Percentiles rank a stretch among this genome's conserved stretches.
phyloP scores from a whole-genome alignment of 495 filamentous ascomycete genomes.

The Annulohypoxylon bovei region DNA sequence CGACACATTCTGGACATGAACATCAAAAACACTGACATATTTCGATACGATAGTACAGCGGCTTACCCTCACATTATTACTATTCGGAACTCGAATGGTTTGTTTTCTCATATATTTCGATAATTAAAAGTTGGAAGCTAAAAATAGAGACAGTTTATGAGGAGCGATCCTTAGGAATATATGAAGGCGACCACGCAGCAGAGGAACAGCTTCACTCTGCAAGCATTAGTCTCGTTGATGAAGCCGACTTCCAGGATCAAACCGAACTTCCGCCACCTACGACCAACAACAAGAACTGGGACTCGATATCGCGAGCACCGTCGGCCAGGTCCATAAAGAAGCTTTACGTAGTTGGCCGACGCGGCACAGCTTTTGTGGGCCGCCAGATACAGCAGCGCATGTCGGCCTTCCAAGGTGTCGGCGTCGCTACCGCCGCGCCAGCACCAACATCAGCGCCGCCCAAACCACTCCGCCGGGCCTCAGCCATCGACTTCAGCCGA shows the following conservation, averaged over 20 bases:
- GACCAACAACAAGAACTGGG: slow-evolving; percentile 24
- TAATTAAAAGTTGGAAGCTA: too few relatives aligned
- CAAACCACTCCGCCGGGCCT: slow-evolving; percentile 36
- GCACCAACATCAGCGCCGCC: neutral
- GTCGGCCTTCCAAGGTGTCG: slow-evolving; percentile 44
- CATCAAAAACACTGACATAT: neutral
- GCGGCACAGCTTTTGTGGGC: slow-evolving; percentile 44
- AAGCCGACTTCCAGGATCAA: slow-evolving; percentile 16
- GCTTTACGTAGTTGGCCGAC: slow-evolving; percentile 37
- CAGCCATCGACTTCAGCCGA: slow-evolving; percentile 35
- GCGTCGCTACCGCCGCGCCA: slow-evolving; percentile 25
- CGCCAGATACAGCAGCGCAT: slow-evolving; percentile 39
- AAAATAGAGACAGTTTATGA: too few relatives aligned
- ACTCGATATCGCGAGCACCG: slow-evolving; percentile 26
- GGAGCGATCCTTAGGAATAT: slow-evolving; percentile 68
- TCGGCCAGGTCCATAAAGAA: slow-evolving; percentile 35
- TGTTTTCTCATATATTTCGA: too few relatives aligned
- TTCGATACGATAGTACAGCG: slow-evolving; percentile 55
- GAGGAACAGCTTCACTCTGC: slow-evolving; percentile 42
- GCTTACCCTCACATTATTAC: slow-evolving; percentile 73
- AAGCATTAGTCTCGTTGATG: slow-evolving; percentile 39
- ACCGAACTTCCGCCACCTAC: slow-evolving; percentile 26
- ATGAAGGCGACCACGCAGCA: slow-evolving; percentile 58
- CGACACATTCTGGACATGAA: neutral
- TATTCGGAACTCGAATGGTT: slow-evolving; percentile 65